Conservation (phyloP, 2,329 filamentous ascomycete genomes). For the Hymenoscyphus repandus region DNA sequence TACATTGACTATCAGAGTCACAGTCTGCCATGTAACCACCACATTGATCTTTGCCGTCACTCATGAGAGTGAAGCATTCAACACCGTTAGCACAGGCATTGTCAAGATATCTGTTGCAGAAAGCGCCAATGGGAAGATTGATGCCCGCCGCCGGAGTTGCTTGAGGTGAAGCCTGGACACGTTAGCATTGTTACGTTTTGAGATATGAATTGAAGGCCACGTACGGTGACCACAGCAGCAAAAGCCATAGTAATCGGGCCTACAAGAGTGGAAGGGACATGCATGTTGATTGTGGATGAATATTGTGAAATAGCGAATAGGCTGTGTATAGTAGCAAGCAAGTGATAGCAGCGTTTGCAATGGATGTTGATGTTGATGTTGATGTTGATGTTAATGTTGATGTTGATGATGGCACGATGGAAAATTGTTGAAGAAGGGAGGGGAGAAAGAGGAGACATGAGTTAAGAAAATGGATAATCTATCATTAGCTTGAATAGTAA, state of each 20-base stretch:
- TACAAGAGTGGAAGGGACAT: neutral
- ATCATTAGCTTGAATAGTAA: too few species aligned
- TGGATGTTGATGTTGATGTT: neutral
- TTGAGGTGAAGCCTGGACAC: neutral
- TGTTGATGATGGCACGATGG: neutral
- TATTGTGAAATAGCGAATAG: too few species aligned
- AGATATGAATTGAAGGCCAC: neutral
- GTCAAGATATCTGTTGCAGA: neutral
- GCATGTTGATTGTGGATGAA: constrained; percentile 1
- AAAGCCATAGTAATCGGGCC: neutral
- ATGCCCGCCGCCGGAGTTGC: neutral
- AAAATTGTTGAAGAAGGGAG: neutral
- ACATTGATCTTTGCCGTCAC: constrained; percentile 8
- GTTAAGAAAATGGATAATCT: too few species aligned
- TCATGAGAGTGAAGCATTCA: constrained; percentile 13
- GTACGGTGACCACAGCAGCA: neutral
- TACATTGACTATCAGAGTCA: constrained; percentile 11
- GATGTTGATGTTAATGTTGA: constrained; percentile 1
- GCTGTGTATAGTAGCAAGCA: too few species aligned
- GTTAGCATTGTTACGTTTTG: neutral
- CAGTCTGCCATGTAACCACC: constrained; percentile 14
- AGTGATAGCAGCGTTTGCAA: neutral
- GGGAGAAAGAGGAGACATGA: too few species aligned
- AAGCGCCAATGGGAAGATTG: constrained; percentile 1
- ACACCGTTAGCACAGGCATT: constrained; percentile 12